phyloP scores from a whole-genome alignment of 2,329 filamentous ascomycete species.

The Tympanopsis confertula region DNA sequence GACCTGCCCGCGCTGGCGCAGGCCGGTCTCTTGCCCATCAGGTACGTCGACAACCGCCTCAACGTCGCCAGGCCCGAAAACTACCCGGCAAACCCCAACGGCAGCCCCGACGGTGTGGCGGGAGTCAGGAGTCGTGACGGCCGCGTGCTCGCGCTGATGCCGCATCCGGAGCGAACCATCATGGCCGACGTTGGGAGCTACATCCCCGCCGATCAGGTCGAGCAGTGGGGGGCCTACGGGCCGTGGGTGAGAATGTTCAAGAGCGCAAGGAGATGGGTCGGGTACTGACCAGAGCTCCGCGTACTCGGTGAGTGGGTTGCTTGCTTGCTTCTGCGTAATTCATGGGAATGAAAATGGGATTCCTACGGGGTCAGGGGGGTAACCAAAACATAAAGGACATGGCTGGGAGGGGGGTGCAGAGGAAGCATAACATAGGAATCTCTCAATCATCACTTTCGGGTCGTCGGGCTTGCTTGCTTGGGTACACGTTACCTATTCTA shows the following conservation, averaged over 20 bases:
- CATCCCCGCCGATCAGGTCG: conserved; percentile 38
- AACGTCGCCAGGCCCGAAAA: conserved; percentile 39
- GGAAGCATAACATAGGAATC: too few relatives aligned
- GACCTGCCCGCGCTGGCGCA: conserved; percentile 31
- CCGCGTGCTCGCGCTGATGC: conserved; percentile 62
- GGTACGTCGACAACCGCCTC: conserved; percentile 56
- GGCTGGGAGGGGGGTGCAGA: too few relatives aligned
- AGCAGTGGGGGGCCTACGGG: conserved; percentile 58
- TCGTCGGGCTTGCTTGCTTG: too few relatives aligned
- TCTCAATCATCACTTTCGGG: too few relatives aligned
- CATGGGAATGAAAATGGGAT: too few relatives aligned
- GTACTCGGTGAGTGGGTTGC: too few relatives aligned
- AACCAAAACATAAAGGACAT: too few relatives aligned
- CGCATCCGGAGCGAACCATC: conserved; percentile 62
- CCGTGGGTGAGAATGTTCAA: conserved; percentile 63
- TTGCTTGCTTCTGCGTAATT: too few relatives aligned
- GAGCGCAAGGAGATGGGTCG: conserved; percentile 63
- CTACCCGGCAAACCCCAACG: conserved; percentile 65
- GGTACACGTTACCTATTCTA: too few relatives aligned
- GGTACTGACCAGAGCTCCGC: too few relatives aligned
- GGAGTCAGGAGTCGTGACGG: conserved; percentile 56
- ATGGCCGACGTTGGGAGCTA: conserved; percentile 57
- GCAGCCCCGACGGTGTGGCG: conserved; percentile 57
- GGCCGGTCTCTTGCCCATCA: conserved; percentile 46
- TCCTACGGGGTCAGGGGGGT: too few relatives aligned